phyloP scores from a whole-genome alignment of 371 early-diverging fungal species.

The Vairimorpha ceranae region DNA sequence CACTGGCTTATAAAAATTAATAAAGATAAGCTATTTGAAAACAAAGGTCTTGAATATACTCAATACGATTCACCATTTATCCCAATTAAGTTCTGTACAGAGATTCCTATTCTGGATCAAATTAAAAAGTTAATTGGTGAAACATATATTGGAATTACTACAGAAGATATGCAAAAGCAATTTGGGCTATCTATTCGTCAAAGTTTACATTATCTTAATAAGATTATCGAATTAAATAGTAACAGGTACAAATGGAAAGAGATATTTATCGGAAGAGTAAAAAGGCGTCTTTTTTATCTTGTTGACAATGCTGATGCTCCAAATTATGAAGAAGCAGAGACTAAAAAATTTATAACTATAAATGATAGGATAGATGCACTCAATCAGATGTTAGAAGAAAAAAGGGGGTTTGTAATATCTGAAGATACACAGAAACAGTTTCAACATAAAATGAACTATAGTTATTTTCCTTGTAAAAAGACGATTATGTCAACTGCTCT shows the following conservation, averaged over 20 bases:
- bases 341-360: constrained; percentile 4
- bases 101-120: constrained; percentile 31
- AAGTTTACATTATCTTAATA: constrained; percentile 26
- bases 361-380: constrained; percentile 45
- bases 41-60: background rate
- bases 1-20: background rate
- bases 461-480: constrained; percentile 42
- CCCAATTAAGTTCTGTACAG: background rate
- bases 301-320: background rate
- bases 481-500: constrained; percentile 49
- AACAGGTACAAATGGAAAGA: background rate
- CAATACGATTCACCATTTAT: background rate
- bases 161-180: constrained; percentile 32
- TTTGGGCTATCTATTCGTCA: constrained; percentile 36
- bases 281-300: background rate
- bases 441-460: constrained; percentile 15
- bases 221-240: constrained; percentile 23
- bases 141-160: constrained; percentile 14
- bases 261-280: constrained; percentile 10
- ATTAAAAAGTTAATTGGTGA: constrained; percentile 13
- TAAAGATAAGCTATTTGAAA: background rate
- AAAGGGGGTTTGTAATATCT: constrained; percentile 30
- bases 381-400: constrained; percentile 21
- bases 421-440: constrained; percentile 36
- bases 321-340: background rate